Evolutionary conservation across 2,329 filamentous ascomycete genomes (phyloP), one percentile per base, ranked within the genome.

Genomic region (Monosporascus sp.): DNA sequence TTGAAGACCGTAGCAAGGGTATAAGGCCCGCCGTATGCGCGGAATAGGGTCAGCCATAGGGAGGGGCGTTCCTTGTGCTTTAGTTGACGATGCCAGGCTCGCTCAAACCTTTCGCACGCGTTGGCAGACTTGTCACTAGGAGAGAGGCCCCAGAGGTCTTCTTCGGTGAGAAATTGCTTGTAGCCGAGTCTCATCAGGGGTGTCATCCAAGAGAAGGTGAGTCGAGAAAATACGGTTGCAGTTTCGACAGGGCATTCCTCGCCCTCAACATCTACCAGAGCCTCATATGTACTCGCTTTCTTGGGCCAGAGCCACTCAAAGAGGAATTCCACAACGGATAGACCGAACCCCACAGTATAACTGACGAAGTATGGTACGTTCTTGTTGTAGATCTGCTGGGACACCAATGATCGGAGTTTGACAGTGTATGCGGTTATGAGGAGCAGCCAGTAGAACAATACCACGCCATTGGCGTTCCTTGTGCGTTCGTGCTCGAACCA

Each of bases 161-260:
- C 90, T 69, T 97, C 91, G 1, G 91, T 96, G 57, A 99, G 78
- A 69, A 85, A 99, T 55, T 92, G 84, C 66, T 88, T 89, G 76
- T 99, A 97, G 1, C 94, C 94, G 66, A 87, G 87, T 67, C 86
- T 91, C 94, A 99, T 99, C 82, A 99, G 76, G 0, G 94, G 92
- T 0, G 94, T 97, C 93, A 99, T 97, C 94, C 94, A 99, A 51
- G 88, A 87, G 70, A 99, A 99, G 0, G 93, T 96, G 46, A 99
- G 79, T 49, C 89, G 84, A 4, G 93, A 96, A 73, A 99, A 99
- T 50, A 97, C 79, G 55, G 93, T 91, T 14, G 94, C 92, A 69
- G 96, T 96, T 72, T 97, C 92, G 57, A 89, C 85, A 0, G 88
- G 88, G 52, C 83, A 86, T 62, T 86, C 81, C 41, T 80, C 68